Percentiles rank a stretch among this genome's conserved stretches.
phyloP scores from a whole-genome alignment of 805 yeast species.

The Metschnikowia picachoensis region DNA sequence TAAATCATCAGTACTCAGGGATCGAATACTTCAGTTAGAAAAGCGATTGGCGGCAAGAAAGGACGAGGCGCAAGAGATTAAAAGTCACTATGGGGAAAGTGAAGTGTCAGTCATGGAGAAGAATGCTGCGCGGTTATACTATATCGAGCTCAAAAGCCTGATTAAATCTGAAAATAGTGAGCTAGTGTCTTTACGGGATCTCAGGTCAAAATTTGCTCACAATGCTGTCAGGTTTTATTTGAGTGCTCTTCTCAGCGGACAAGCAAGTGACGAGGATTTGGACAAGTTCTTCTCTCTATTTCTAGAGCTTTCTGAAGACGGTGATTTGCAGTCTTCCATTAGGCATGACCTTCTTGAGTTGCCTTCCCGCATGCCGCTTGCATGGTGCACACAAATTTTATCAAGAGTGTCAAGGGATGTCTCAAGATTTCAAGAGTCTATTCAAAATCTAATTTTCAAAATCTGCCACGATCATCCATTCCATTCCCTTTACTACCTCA shows the following conservation, averaged over 20 bases:
- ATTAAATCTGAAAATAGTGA: conserved; percentile 48
- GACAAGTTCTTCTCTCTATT: conserved; percentile 79
- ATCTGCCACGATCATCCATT: conserved; percentile 61
- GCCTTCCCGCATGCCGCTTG: conserved; percentile 60
- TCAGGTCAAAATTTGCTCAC: conserved; percentile 41
- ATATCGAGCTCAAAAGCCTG: conserved; percentile 46
- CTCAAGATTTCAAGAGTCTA: conserved; percentile 50
- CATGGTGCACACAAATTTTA: conserved; percentile 81
- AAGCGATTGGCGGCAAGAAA: conserved; percentile 39
- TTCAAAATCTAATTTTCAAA: conserved; percentile 45
- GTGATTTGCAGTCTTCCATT: conserved; percentile 42
- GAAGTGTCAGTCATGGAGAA: conserved; percentile 44
- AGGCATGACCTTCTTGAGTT: conserved; percentile 34
- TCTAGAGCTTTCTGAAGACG: conserved; percentile 57
- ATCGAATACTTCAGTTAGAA: conserved; percentile 41
- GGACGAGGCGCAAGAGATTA: conserved; percentile 48
- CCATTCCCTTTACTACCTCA: conserved; percentile 62
- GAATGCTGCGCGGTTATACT: conserved; percentile 50
- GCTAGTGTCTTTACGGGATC: conserved; percentile 34
- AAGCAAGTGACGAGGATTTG: conserved; percentile 46
- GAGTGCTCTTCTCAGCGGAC: conserved; percentile 45
- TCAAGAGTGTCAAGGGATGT: conserved; percentile 57
- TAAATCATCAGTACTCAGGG: conserved; percentile 40
- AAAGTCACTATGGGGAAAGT: conserved; percentile 38
- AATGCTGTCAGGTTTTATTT: conserved; percentile 60